These are phyloP conservation scores for Lactarius hengduanensis DNA, from an alignment of 768 basidiomycete genomes.

Conservation along the genomic window DNA sequence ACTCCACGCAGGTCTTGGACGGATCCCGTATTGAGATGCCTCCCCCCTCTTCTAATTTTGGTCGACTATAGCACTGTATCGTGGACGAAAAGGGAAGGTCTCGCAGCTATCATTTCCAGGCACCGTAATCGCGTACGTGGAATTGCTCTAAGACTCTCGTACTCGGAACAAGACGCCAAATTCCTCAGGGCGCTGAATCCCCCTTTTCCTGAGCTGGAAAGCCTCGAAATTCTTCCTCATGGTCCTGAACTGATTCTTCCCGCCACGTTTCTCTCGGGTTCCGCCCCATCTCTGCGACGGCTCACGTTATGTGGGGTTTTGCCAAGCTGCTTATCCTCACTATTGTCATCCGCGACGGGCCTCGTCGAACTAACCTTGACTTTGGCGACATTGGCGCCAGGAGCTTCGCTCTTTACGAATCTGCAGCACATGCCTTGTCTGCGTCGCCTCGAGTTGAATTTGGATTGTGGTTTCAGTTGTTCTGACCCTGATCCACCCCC, in stretches of 20 bases:
- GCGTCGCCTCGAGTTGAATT: neutral
- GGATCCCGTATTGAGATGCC: too few species aligned
- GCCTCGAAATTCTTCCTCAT: neutral
- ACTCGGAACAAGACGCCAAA: neutral
- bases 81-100: too few species aligned
- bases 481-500: too few species aligned
- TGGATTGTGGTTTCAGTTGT: too few species aligned
- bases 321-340: neutral
- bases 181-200: neutral
- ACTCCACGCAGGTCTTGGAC: too few species aligned
- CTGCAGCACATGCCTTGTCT: neutral
- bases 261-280: neutral
- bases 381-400: neutral
- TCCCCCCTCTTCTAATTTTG: too few species aligned
- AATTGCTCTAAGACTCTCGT: too few species aligned
- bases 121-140: too few species aligned
- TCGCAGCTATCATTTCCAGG: too few species aligned
- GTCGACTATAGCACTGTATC: too few species aligned
- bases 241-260: neutral
- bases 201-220: slow-evolving; percentile 8
- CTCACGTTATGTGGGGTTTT: neutral
- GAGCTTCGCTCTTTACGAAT: neutral
- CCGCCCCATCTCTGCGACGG: neutral
- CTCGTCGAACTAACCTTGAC: neutral
- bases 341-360: slow-evolving; percentile 1